These are phyloP conservation scores for Xylariales sp. DNA, from an alignment of 2,329 filamentous ascomycete genomes.

Conservation along the genomic window DNA sequence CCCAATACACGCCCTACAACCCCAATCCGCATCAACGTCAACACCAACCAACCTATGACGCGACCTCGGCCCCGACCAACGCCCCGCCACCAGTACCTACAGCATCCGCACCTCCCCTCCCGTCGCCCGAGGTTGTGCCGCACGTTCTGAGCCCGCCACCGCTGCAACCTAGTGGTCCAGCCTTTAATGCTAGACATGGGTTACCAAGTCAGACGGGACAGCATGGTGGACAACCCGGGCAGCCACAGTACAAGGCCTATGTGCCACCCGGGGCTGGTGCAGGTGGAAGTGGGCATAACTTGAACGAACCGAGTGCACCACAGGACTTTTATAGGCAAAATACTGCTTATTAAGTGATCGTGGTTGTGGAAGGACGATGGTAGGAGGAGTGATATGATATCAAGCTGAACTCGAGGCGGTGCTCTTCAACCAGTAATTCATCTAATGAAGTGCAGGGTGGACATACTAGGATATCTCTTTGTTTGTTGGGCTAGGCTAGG, in stretches of 20 bases:
- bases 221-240: constrained; percentile 19
- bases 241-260: constrained; percentile 58
- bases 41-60: constrained; percentile 25
- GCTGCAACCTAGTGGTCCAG: constrained; percentile 38
- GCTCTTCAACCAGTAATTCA: too few relatives aligned
- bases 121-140: constrained; percentile 24
- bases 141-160: constrained; percentile 36
- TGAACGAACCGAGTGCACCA: constrained; percentile 42
- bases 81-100: constrained; percentile 29
- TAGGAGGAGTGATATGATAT: too few relatives aligned
- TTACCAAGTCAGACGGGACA: constrained; percentile 40
- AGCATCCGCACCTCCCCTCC: constrained; percentile 37
- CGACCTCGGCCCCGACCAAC: constrained; percentile 17
- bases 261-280: constrained; percentile 36
- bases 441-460: too few relatives aligned
- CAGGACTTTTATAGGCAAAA: constrained; percentile 53
- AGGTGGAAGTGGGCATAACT: too few relatives aligned
- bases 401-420: too few relatives aligned
- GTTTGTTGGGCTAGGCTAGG: too few relatives aligned
- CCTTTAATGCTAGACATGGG: constrained; percentile 45
- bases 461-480: too few relatives aligned
- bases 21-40: constrained; percentile 26
- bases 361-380: too few relatives aligned
- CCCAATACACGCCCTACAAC: constrained; percentile 34
- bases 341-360: constrained; percentile 25